A percentile compares a stretch with the other conserved stretches of the same genome.
Evolutionary conservation across 192 early-diverging fungal species (phyloP).

Genomic region (Borealophlyctis nickersoniae): DNA sequence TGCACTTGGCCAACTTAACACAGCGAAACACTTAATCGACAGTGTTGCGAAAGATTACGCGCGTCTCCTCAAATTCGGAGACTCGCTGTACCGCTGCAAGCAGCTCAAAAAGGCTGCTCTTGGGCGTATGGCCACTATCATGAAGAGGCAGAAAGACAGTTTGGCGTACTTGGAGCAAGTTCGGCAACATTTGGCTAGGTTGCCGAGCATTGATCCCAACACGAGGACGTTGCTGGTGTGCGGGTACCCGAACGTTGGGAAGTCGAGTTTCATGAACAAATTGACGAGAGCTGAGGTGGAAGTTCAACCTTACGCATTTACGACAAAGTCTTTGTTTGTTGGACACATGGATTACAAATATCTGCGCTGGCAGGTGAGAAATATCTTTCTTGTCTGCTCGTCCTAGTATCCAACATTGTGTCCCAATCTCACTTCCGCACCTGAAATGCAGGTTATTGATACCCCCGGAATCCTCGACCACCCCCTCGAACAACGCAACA

Average conservation of each 20-base stretch:
- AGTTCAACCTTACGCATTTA: constrained; percentile 99
- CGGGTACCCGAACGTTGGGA: constrained; percentile 99
- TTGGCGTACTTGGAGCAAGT: constrained; percentile 98
- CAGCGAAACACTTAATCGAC: constrained; percentile 93
- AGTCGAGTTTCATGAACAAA: constrained; percentile 98
- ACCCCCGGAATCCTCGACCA: constrained; percentile 99
- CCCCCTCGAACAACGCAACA: constrained; percentile 98
- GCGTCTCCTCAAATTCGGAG: constrained; percentile 97
- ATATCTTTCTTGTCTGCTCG: too few relatives aligned
- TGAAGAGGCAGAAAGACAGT: constrained; percentile 98
- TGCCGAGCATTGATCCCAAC: constrained; percentile 99
- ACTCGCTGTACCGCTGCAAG: constrained; percentile 98
- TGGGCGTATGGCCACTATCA: constrained; percentile 98
- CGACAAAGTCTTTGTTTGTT: constrained; percentile 99
- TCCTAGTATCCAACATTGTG: neutral
- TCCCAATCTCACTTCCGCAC: neutral
- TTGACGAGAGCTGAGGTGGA: constrained; percentile 98
- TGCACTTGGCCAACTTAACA: constrained; percentile 97
- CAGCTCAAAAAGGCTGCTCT: constrained; percentile 97
- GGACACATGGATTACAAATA: constrained; percentile 99
- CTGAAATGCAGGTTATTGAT: constrained; percentile 79
- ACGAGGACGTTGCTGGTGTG: constrained; percentile 98
- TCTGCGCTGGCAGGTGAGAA: constrained; percentile 84
- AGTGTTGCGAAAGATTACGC: constrained; percentile 97
- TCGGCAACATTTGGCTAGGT: constrained; percentile 96